phyloP scores from a whole-genome alignment of 306 rosid genomes.

The Lathyrus sativus region DNA sequence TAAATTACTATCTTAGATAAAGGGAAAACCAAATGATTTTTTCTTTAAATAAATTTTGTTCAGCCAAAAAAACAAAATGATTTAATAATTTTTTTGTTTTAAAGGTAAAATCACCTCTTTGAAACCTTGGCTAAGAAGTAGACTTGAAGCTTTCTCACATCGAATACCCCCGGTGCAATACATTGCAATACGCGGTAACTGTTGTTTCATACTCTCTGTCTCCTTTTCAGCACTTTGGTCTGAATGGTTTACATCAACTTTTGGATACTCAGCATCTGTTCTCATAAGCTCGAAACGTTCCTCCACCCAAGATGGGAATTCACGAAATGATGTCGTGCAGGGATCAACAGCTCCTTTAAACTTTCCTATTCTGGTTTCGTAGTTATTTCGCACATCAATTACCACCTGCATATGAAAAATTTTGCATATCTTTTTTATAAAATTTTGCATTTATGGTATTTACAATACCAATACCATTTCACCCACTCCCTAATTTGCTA shows the following conservation, averaged over 20 bases:
- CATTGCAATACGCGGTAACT: slow-evolving; percentile 84
- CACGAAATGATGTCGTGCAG: slow-evolving; percentile 72
- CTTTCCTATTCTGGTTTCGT: slow-evolving; percentile 92
- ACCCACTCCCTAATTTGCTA: too few relatives aligned
- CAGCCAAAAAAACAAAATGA: slow-evolving; percentile 1
- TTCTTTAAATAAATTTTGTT: background rate
- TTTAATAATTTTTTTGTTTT: slow-evolving; percentile 9
- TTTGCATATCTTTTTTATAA: background rate
- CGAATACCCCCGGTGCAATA: slow-evolving; percentile 98
- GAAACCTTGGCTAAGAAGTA: slow-evolving; percentile 85
- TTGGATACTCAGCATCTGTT: slow-evolving; percentile 35
- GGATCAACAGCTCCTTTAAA: slow-evolving; percentile 96
- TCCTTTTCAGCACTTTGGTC: slow-evolving; percentile 41
- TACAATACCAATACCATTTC: too few relatives aligned
- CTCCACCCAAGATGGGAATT: slow-evolving; percentile 91
- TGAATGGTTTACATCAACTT: slow-evolving; percentile 38
- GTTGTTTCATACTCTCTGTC: slow-evolving; percentile 42
- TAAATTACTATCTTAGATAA: background rate
- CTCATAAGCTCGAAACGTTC: slow-evolving; percentile 55
- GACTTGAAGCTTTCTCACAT: slow-evolving; percentile 96
- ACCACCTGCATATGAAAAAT: slow-evolving; percentile 62
- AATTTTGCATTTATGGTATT: slow-evolving; percentile 1
- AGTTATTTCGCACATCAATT: slow-evolving; percentile 85
- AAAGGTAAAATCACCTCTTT: slow-evolving; percentile 63
- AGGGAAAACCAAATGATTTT: background rate